phyloP scores from a whole-genome alignment of 2,329 filamentous ascomycete species.

The Neopestalotiopsis sp. region DNA sequence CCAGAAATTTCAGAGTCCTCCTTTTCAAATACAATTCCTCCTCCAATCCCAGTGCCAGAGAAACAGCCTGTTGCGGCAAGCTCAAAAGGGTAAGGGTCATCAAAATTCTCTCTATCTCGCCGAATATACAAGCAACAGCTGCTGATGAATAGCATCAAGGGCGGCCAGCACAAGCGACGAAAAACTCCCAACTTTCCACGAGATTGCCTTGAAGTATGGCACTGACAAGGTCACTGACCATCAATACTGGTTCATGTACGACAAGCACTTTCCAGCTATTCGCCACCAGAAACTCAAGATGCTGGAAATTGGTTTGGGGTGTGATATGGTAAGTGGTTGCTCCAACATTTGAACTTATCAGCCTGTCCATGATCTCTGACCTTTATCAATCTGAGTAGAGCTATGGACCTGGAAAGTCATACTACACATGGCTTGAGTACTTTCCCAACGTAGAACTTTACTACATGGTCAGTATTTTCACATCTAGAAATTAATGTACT shows the following conservation, averaged over 20 bases:
- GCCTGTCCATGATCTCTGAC: neutral
- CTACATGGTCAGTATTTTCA: slow-evolving; percentile 36
- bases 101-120: neutral
- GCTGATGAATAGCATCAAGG: neutral
- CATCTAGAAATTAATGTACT: neutral
- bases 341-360: neutral
- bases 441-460: slow-evolving; percentile 45
- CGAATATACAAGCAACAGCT: neutral
- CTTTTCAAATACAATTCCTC: neutral
- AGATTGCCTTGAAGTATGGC: slow-evolving; percentile 41
- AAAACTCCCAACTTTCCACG: slow-evolving; percentile 29
- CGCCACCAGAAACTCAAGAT: slow-evolving; percentile 41
- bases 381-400: slow-evolving; percentile 22
- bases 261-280: slow-evolving; percentile 40
- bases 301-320: slow-evolving; percentile 47
- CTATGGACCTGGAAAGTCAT: slow-evolving; percentile 43
- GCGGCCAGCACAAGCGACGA: slow-evolving; percentile 17
- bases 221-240: slow-evolving; percentile 45
- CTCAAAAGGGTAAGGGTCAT: neutral
- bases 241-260: slow-evolving; percentile 46
- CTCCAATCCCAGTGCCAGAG: neutral
- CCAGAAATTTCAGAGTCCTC: neutral
- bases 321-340: slow-evolving; percentile 37
- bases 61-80: neutral
- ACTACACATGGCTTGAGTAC: slow-evolving; percentile 46